phyloP scores from a whole-genome alignment of 345 rosid genomes.

The Hypericum androsaemum region DNA sequence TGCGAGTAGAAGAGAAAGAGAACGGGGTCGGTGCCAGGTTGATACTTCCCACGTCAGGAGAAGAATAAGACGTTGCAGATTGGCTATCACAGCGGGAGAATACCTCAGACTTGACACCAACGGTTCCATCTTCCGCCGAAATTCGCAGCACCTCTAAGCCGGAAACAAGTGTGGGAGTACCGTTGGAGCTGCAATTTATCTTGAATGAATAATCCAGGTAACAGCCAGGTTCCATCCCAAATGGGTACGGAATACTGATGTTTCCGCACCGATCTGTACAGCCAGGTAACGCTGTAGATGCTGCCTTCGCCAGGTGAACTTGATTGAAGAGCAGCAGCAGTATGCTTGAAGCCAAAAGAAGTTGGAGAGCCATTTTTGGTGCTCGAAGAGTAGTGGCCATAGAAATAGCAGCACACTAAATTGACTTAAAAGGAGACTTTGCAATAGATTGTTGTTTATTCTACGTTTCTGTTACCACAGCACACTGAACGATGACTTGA shows the following conservation, averaged over 20 bases:
- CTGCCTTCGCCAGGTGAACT: background rate
- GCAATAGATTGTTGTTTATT: too few relatives aligned
- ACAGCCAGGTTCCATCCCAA: slow-evolving; percentile 6
- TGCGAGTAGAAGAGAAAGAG: background rate
- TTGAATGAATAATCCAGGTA: background rate
- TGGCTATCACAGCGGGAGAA: too few relatives aligned
- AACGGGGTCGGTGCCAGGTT: slow-evolving; percentile 10
- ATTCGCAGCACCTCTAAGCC: background rate
- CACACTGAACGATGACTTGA: too few relatives aligned
- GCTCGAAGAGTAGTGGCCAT: too few relatives aligned
- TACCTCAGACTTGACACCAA: background rate
- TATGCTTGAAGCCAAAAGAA: too few relatives aligned
- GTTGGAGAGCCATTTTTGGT: too few relatives aligned
- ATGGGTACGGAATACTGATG: slow-evolving; percentile 14
- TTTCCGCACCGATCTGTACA: background rate
- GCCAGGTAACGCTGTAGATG: background rate
- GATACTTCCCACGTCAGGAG: background rate
- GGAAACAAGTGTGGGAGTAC: too few relatives aligned
- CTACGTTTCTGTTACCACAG: too few relatives aligned
- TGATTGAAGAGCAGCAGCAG: too few relatives aligned
- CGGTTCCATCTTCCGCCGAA: background rate
- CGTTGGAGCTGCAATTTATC: slow-evolving; percentile 12
- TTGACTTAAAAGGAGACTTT: too few relatives aligned
- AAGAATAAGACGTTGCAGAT: too few relatives aligned
- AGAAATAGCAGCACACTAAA: too few relatives aligned